These are phyloP conservation scores for Phytophthora brassicae DNA, from an alignment of 352 stramenopile species.

Conservation along the genomic window DNA sequence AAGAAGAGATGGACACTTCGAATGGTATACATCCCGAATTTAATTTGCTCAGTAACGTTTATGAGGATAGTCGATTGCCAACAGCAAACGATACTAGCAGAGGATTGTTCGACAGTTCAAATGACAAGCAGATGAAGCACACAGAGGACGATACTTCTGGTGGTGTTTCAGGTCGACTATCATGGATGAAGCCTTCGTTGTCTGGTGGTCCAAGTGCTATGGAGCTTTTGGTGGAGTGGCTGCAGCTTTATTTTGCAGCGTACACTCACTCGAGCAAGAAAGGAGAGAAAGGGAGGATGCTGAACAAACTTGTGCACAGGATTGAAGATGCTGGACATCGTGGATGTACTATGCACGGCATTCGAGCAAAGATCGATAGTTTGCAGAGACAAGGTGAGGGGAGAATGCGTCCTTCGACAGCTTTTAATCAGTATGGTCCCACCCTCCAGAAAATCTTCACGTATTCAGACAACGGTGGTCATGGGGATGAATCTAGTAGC, in stretches of 20 bases:
- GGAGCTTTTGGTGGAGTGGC: constrained; percentile 30
- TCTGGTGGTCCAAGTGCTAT: constrained; percentile 22
- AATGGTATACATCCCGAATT: neutral
- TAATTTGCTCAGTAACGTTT: neutral
- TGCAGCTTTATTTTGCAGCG: constrained; percentile 17
- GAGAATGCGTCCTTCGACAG: constrained; percentile 21
- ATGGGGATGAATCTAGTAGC: neutral
- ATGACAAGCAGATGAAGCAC: neutral
- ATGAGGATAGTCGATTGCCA: neutral
- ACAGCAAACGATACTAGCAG: neutral
- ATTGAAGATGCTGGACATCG: constrained; percentile 24
- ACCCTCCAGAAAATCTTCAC: constrained; percentile 24
- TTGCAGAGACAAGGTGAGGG: constrained; percentile 29
- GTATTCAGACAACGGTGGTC: constrained; percentile 6
- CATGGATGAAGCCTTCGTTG: constrained; percentile 30
- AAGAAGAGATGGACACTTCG: neutral
- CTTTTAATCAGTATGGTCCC: constrained; percentile 25
- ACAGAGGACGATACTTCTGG: constrained; percentile 8
- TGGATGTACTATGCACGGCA: constrained; percentile 30
- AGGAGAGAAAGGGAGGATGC: constrained; percentile 30
- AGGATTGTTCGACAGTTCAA: neutral
- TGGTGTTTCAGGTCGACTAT: constrained; percentile 16
- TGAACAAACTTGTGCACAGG: constrained; percentile 18
- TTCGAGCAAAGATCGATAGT: constrained; percentile 36
- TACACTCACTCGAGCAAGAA: constrained; percentile 33